Conservation (phyloP, 2,329 filamentous ascomycete genomes). For the Aspergillus sp. region DNA sequence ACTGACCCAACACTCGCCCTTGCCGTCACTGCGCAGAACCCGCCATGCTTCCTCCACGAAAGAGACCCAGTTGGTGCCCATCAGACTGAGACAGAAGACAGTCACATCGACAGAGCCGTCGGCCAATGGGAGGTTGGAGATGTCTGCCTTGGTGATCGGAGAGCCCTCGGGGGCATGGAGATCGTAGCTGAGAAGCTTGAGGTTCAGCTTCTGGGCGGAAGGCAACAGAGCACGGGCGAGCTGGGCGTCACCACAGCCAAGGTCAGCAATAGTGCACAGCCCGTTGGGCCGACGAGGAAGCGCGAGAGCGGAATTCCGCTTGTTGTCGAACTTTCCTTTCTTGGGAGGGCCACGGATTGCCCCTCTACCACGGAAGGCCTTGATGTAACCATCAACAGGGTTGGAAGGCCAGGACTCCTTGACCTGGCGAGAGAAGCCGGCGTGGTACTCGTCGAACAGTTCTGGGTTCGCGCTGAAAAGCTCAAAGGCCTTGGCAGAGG, state of each 20-base stretch:
- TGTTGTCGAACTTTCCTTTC: slow-evolving; percentile 41
- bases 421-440: slow-evolving; percentile 93
- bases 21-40: slow-evolving; percentile 80
- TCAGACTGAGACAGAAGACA: slow-evolving; percentile 93
- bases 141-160: slow-evolving; percentile 85
- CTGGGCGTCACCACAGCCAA: slow-evolving; percentile 90
- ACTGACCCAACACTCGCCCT: slow-evolving; percentile 87
- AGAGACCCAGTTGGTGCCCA: slow-evolving; percentile 98
- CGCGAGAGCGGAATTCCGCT: slow-evolving; percentile 39
- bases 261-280: slow-evolving; percentile 77
- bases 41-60: slow-evolving; percentile 97
- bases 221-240: slow-evolving; percentile 68
- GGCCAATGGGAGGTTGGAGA: slow-evolving; percentile 75
- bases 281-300: slow-evolving; percentile 71
- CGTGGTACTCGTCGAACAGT: slow-evolving; percentile 95
- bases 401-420: slow-evolving; percentile 91
- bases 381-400: slow-evolving; percentile 85
- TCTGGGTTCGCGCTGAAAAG: slow-evolving; percentile 85
- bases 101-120: slow-evolving; percentile 80
- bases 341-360: slow-evolving; percentile 48
- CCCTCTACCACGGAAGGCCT: slow-evolving; percentile 68
- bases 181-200: slow-evolving; percentile 83
- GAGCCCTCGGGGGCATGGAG: slow-evolving; percentile 70
- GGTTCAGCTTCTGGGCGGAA: slow-evolving; percentile 65
- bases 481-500: slow-evolving; percentile 77